phyloP scores from a whole-genome alignment of 2,329 filamentous ascomycete genomes.

The Aspergillus eucalypticola region DNA sequence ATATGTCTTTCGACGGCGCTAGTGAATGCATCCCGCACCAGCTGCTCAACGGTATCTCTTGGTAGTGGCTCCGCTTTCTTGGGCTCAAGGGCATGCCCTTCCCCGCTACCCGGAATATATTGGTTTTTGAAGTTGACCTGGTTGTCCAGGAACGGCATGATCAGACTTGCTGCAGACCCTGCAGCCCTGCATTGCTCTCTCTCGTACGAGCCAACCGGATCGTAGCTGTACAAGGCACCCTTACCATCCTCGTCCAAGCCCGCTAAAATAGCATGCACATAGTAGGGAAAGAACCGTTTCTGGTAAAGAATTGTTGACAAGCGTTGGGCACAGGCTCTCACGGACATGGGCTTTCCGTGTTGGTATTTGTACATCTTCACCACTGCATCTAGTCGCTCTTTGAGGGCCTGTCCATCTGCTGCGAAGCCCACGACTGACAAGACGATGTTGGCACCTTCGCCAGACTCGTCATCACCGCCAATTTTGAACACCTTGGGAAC shows the following conservation, averaged over 20 bases:
- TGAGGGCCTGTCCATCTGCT: constrained; percentile 88
- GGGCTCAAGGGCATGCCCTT: constrained; percentile 74
- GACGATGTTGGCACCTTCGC: constrained; percentile 81
- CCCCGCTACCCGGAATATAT: constrained; percentile 82
- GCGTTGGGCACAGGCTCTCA: constrained; percentile 91
- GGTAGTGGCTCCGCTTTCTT: constrained; percentile 64
- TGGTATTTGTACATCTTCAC: constrained; percentile 99
- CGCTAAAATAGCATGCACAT: constrained; percentile 89
- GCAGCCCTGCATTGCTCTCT: constrained; percentile 93
- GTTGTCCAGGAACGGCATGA: constrained; percentile 99
- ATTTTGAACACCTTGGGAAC: constrained; percentile 97
- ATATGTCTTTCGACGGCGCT: constrained; percentile 98
- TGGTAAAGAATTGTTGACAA: constrained; percentile 93
- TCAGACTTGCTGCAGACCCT: constrained; percentile 87
- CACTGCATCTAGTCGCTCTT: constrained; percentile 88
- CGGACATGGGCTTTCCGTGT: constrained; percentile 93
- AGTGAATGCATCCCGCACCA: constrained; percentile 97
- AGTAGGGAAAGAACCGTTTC: constrained; percentile 99
- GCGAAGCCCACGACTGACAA: constrained; percentile 95
- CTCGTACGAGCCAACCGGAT: constrained; percentile 97
- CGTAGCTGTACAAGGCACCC: constrained; percentile 94
- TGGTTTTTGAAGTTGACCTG: constrained; percentile 99
- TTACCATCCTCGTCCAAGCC: constrained; percentile 92
- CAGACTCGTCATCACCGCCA: constrained; percentile 82
- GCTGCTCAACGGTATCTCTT: constrained; percentile 71